These are phyloP conservation scores for Lasiosphaeria hispida DNA, from an alignment of 495 filamentous ascomycete genomes.

Conservation along the genomic window DNA sequence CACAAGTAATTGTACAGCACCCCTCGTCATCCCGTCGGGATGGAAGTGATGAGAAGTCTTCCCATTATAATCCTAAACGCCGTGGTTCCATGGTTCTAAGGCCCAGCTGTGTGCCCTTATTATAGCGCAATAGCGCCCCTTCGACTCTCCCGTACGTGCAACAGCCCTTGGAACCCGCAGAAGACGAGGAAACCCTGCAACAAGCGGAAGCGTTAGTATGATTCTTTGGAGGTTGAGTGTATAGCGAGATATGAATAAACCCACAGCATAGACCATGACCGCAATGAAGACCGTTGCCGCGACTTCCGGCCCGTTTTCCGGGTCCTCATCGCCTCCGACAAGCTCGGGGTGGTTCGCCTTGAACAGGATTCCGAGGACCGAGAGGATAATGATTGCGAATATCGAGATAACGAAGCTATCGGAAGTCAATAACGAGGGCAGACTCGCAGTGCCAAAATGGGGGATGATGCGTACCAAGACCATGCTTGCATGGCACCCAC, in stretches of 20 bases:
- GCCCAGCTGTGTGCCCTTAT: slow-evolving; percentile 2
- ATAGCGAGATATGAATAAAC: slow-evolving; percentile 23
- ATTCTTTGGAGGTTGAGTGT: not conserved
- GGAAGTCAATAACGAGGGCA: not conserved
- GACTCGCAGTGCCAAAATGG: not conserved
- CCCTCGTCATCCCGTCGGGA: slow-evolving; percentile 2
- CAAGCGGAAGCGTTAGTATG: slow-evolving; percentile 13
- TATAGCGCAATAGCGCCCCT: slow-evolving; percentile 78
- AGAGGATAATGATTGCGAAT: slow-evolving; percentile 86
- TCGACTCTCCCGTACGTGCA: slow-evolving; percentile 74
- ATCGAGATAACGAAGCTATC: slow-evolving; percentile 79
- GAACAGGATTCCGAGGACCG: slow-evolving; percentile 76
- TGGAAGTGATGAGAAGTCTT: slow-evolving; percentile 6
- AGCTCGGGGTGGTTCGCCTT: slow-evolving; percentile 74
- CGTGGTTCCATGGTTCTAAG: slow-evolving; percentile 15
- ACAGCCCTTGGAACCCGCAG: slow-evolving; percentile 78
- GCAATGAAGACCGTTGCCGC: slow-evolving; percentile 80
- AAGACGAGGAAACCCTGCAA: slow-evolving; percentile 83
- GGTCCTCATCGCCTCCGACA: slow-evolving; percentile 71
- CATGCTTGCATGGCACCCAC: slow-evolving; percentile 88
- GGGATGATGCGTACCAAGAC: slow-evolving; percentile 65
- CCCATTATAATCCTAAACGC: slow-evolving; percentile 27
- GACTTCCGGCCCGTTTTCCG: slow-evolving; percentile 69
- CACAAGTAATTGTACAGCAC: slow-evolving; percentile 10
- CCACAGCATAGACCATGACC: slow-evolving; percentile 80